Base-by-base conservation (phyloP, 2,329 filamentous ascomycete species). In the Epichloe gansuensis region DNA sequence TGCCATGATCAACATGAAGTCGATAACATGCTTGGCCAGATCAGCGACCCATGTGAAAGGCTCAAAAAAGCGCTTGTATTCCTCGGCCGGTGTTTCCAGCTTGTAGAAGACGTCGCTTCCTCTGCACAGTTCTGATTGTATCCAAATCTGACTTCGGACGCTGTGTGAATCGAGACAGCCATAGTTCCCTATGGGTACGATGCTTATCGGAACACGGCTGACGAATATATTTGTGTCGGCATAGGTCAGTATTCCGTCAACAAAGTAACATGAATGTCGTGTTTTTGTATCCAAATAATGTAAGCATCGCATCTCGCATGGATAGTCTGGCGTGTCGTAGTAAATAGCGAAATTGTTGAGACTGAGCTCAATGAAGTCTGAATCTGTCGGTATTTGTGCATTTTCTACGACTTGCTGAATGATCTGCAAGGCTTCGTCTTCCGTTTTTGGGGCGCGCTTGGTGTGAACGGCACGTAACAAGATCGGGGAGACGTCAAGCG, bases 21-120 rank as follows among this genome's bases (percentile, higher is more conserved):
- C 84, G 1, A 90, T 73, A 25, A 86, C 75, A 59, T 89, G 81
- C 61, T 91, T 91, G 0, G 78, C 74, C 0, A 93, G 69, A 50
- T 85, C 75, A 0, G 81, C 83, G 1, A 91, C 66, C 86, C 86
- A 93, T 0, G 82, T 54, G 55, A 89, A 91, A 0, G 79, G 74
- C 0, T 67, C 48, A 54, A 83, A 77, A 59, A 83, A 90, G 2
- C 80, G 68, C 11, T 55, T 56, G 60, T 93, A 94, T 39, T 82
- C 80, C 0, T 56, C 31, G 0, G 80, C 72, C 0, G 88, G 84
- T 0, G 51, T 63, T 2, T 63, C 63, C 0, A 94, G 65, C 9
- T 73, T 73, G 61, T 90, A 93, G 71, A 83, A 91, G 0, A 88
- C 64, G 15, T 61, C 62, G 3, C 57, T 61, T 1, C 61, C 60